Evolutionary conservation across 345 rosid species (phyloP).

Genomic region (Sonneratia caseolaris): DNA sequence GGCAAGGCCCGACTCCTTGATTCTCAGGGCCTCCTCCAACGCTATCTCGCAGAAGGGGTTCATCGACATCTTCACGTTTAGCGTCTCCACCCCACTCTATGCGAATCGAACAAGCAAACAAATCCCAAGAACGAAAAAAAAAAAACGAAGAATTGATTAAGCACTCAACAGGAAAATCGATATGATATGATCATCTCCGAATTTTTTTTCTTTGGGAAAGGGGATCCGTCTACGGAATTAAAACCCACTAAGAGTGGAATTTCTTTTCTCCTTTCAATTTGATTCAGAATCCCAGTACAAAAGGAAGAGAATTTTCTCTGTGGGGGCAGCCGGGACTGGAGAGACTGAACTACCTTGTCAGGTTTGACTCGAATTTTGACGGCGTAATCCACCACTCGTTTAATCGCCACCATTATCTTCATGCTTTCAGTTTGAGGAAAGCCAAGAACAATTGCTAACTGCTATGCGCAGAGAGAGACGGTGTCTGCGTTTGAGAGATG

Average conservation of each 20-base stretch:
- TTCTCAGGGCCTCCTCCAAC: constrained; percentile 75
- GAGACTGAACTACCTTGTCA: constrained; percentile 50
- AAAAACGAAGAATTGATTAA: background rate
- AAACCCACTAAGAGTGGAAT: background rate
- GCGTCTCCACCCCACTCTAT: constrained; percentile 86
- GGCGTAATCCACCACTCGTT: constrained; percentile 86
- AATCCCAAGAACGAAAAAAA: background rate
- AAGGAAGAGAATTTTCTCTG: background rate
- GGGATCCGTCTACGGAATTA: background rate
- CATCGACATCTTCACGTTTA: constrained; percentile 96
- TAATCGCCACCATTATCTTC: constrained; percentile 90
- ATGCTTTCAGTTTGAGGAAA: constrained; percentile 17
- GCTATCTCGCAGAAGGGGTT: constrained; percentile 97
- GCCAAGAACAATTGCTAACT: background rate
- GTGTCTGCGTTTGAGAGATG: constrained; percentile 1
- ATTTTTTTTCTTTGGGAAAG: background rate
- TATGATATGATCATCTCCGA: too few species aligned
- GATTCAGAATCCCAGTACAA: background rate
- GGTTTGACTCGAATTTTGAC: constrained; percentile 92
- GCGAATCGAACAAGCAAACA: background rate
- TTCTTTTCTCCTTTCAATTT: background rate
- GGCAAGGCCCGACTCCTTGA: constrained; percentile 76
- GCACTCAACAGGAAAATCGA: background rate
- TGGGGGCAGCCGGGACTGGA: background rate
- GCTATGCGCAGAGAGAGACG: background rate